A percentile compares a stretch with the other conserved stretches of the same genome.
These are phyloP conservation scores for Camellia granthamiana DNA, from an alignment of 148 eudicot genomes.

Conservation along the genomic window DNA sequence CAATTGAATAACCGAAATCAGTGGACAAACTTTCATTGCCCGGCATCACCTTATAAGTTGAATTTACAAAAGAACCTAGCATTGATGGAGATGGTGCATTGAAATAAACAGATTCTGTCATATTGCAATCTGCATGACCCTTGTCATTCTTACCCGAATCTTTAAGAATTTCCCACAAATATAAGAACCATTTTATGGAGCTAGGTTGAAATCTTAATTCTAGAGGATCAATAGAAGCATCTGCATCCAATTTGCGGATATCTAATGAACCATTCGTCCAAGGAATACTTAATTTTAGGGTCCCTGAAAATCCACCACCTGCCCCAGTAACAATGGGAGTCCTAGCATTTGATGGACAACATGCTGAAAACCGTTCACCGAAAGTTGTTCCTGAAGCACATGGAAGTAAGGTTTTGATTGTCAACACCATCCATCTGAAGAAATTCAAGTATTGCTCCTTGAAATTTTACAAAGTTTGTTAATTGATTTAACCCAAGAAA, in stretches of 20 bases:
- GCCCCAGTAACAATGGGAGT: conserved; percentile 61
- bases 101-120: conserved; percentile 26
- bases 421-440: conserved; percentile 47
- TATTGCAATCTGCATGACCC: conserved; percentile 20
- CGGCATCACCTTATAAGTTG: conserved; percentile 28
- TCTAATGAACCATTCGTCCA: conserved; percentile 91
- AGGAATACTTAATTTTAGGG: conserved; percentile 68
- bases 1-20: conserved; percentile 22
- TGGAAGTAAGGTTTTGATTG: conserved; percentile 27
- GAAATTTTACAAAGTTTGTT: conserved; percentile 69
- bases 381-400: conserved; percentile 30
- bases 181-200: conserved; percentile 53
- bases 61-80: conserved; percentile 23
- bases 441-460: conserved; percentile 78
- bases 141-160: conserved; percentile 28
- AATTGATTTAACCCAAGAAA: conserved; percentile 59
- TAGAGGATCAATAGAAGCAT: conserved; percentile 61
- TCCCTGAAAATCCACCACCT: conserved; percentile 76
- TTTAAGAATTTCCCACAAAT: conserved; percentile 49
- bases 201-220: conserved; percentile 62
- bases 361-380: conserved; percentile 27
- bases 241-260: conserved; percentile 79
- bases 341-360: conserved; percentile 37
- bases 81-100: conserved; percentile 31
- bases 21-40: conserved; percentile 28